Base-by-base conservation (phyloP, 2,329 filamentous ascomycete genomes). In the Penicillium sp. region DNA sequence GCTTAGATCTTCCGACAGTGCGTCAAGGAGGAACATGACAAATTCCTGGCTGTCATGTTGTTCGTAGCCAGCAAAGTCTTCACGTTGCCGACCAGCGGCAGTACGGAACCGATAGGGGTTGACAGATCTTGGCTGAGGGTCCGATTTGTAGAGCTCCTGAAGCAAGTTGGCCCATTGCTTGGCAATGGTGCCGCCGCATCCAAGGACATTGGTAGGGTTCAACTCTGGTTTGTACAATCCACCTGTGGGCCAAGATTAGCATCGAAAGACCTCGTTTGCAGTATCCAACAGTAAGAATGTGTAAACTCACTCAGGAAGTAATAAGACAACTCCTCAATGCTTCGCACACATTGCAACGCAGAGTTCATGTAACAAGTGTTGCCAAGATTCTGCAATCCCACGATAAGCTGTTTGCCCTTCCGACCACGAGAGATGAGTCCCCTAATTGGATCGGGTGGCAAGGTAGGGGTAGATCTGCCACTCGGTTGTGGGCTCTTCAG, bases 301-400 rank as follows among this genome's bases (percentile, higher is more conserved):
- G 35, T 38, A 33, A 37, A 62, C 57, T 43, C 52, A 70, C 75
- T 69, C 65, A 96, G 70, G 69, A 98, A 97, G 69, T 95, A 98
- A 62, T 89, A 84, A 5, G 88, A 91, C 56, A 98, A 73, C 69
- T 98, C 93, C 64, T 95, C 88, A 0, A 96, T 89, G 60, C 88
- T 94, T 44, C 91, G 83, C 45, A 98, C 81, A 66, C 93, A 98
- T 66, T 98, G 93, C 48, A 97, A 75, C 9, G 93, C 93, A 21
- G 91, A 95, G 69, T 97, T 97, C 90, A 97, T 96, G 72, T 98
- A 98, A 71, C 93, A 98, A 0, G 93, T 97, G 63, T 98, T 98
- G 43, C 93, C 93, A 13, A 98, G 74, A 63, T 98, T 98, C 56
- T 81, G 82, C 45, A 98, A 74, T 31, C 93, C 93, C 37, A 90